These are phyloP conservation scores for Cucurbita ficifolia DNA, from an alignment of 306 rosid species.

Conservation along the genomic window DNA sequence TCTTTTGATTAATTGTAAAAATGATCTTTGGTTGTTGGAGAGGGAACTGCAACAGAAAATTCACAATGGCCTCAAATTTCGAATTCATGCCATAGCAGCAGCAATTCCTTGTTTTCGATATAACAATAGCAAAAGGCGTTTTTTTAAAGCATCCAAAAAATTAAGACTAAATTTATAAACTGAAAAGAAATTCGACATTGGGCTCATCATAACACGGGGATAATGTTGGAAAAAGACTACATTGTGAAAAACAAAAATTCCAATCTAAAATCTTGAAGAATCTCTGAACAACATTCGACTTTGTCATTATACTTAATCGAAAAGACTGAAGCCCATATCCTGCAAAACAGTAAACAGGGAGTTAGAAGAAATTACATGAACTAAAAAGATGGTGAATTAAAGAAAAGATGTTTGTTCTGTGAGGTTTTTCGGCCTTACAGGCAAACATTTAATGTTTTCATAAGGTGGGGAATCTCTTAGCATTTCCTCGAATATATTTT, in stretches of 20 bases:
- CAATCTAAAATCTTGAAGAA: constrained; percentile 4
- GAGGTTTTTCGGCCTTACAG: background rate
- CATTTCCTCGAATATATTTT: background rate
- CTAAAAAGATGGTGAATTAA: background rate
- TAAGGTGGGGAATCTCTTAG: background rate
- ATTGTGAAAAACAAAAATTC: constrained; percentile 9
- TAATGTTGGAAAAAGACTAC: constrained; percentile 7
- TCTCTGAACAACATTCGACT: constrained; percentile 5
- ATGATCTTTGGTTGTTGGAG: too few relatives aligned
- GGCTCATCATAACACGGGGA: constrained; percentile 7
- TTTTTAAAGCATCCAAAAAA: background rate
- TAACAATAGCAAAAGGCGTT: background rate
- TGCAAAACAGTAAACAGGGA: constrained; percentile 22
- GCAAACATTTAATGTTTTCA: background rate
- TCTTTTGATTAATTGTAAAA: background rate
- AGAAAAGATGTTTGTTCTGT: background rate
- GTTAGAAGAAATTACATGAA: background rate
- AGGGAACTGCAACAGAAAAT: background rate
- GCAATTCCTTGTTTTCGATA: background rate
- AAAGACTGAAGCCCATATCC: constrained; percentile 81
- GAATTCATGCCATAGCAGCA: background rate
- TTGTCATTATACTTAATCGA: constrained; percentile 29
- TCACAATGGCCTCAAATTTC: background rate
- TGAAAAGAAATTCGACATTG: background rate
- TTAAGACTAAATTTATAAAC: background rate